phyloP scores from a whole-genome alignment of 331 rosid genomes.

The Stylosanthes scabra region DNA sequence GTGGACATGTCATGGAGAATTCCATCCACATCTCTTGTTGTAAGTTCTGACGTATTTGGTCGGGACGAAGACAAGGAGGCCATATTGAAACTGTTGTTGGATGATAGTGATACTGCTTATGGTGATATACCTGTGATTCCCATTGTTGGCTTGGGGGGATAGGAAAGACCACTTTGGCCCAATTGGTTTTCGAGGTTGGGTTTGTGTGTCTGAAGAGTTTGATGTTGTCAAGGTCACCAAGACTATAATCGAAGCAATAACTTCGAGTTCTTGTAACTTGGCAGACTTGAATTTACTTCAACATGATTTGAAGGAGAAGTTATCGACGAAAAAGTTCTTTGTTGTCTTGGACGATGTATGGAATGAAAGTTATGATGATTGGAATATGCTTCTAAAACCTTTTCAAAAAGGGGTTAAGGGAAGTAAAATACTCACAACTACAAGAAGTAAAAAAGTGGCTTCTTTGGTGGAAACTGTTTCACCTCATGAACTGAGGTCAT shows the following conservation, averaged over 20 bases:
- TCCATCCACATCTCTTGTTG: too few relatives aligned
- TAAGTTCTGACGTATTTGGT: too few relatives aligned
- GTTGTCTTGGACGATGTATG: background rate
- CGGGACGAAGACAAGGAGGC: slow-evolving; percentile 39
- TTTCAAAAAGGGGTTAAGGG: background rate
- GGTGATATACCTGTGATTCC: slow-evolving; percentile 30
- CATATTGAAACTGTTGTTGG: background rate
- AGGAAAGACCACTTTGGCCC: background rate
- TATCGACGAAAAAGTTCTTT: background rate
- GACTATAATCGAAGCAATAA: background rate
- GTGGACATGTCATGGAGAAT: slow-evolving; percentile 26
- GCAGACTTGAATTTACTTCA: background rate
- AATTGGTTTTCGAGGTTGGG: background rate
- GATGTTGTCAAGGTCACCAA: background rate
- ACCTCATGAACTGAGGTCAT: background rate
- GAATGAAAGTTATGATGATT: background rate
- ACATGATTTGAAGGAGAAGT: background rate
- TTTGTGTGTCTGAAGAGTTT: background rate
- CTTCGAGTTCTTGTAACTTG: background rate
- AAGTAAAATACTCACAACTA: background rate
- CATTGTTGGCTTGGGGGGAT: slow-evolving; percentile 5
- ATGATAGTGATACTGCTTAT: background rate
- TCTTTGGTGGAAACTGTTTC: background rate
- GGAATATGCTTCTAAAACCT: too few relatives aligned
- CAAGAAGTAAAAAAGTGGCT: background rate